Base-by-base conservation (phyloP, 129 eudicot genomes). In the Escallonia herrerae region DNA sequence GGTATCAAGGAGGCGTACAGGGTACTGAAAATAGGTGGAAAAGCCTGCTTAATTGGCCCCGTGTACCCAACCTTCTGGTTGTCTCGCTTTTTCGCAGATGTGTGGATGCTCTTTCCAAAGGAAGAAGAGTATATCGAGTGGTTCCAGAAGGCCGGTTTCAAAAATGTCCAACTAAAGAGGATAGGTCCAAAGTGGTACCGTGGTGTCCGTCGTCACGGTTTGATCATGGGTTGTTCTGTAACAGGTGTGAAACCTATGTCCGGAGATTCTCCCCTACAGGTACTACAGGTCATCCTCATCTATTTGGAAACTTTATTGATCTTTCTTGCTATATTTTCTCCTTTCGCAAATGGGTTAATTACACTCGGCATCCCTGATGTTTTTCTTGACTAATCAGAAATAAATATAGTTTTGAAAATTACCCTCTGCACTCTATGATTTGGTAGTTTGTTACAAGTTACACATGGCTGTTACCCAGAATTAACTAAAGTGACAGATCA, bases 91-190 rank as follows among this genome's bases (percentile, higher is more conserved):
- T 89, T 94, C 71, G 99, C 97, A 40, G 99, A 94, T 65, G 63
- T 82, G 78, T 94, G 97, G 97, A 94, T 94, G 99, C 86, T 94
- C 68, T 94, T 94, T 76, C 99, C 99, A 0, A 86, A 76, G 62
- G 97, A 94, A 76, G 99, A 94, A 76, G 99, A 94, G 77, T 94
- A 94, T 71, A 82, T 94, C 38, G 99, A 84, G n/a, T 94, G 96
- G 99, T 89, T 94, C 65, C 58, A 74, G 62, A 94, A 94, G 63
- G 99, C 95, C 4, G 99, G 99, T 52, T 94, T 94, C 47, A 82
- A 78, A 74, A 89, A 94, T 52, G 93, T 94, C 15, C 83, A 89
- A 64, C 71, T 94, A 5, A 94, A 86, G 71, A 83, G 96, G 74
- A 89, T 94, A 47, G 96, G 99, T 48, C 99, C 99, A 37, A 80